phyloP scores from a whole-genome alignment of 140 eudicot genomes.

The Stevia rebaudiana region DNA sequence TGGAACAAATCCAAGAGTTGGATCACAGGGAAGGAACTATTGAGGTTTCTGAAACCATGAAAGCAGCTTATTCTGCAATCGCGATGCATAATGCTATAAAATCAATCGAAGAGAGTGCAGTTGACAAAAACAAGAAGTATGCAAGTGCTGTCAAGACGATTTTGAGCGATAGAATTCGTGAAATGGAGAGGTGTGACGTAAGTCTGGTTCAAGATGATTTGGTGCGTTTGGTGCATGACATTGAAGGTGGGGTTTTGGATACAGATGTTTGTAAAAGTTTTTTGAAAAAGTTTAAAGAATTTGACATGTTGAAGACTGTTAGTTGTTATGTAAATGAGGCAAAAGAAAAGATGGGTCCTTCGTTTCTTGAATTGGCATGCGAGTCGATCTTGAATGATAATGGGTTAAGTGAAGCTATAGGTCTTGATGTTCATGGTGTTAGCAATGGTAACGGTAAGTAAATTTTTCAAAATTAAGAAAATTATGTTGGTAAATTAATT shows the following conservation, averaged over 20 bases:
- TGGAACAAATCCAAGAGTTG: conserved; percentile 51
- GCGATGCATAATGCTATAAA: conserved; percentile 52
- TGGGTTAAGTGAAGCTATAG: conserved; percentile 19
- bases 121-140: conserved; percentile 20
- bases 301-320: conserved; percentile 39
- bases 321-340: conserved; percentile 44
- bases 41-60: conserved; percentile 30
- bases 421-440: conserved; percentile 12
- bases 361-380: conserved; percentile 61
- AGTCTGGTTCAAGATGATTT: conserved; percentile 51
- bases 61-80: conserved; percentile 56
- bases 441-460: conserved; percentile 24
- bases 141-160: conserved; percentile 42
- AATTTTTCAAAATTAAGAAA: neutral
- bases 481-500: neutral
- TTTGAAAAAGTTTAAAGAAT: conserved; percentile 24
- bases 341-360: conserved; percentile 47
- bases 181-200: conserved; percentile 30
- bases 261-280: conserved; percentile 26
- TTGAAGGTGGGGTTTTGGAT: conserved; percentile 53
- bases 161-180: conserved; percentile 51
- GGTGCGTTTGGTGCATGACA: conserved; percentile 40
- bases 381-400: conserved; percentile 25
- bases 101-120: conserved; percentile 11
- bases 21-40: conserved; percentile 21